Base-by-base conservation (phyloP, 129 eudicot species). In the Arctium lappa region DNA sequence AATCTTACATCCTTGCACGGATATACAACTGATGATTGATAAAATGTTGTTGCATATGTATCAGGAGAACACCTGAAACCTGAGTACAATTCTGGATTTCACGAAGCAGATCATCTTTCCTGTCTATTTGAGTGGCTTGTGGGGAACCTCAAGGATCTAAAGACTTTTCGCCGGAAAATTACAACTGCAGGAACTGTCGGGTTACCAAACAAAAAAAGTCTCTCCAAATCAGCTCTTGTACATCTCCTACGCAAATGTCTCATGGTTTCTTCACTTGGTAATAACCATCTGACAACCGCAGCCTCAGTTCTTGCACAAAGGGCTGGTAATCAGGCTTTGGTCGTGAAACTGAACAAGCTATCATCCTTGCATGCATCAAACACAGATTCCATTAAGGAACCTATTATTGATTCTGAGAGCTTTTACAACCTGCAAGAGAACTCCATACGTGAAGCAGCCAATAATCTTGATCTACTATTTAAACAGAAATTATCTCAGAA, bases 51-150 rank as follows among this genome's bases (percentile, higher is more conserved):
- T 53, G 6, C 6, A 13, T 46, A 32, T 79, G 36, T 79, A 22
- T 44, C 82, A 88, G 97, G 74, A 73, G 89, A 81, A 53, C 62
- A 86, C 73, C 79, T 60, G 36, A 78, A 72, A 27, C 78, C 84
- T 2, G 75, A 77, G 80, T 74, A 76, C 39, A 79, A 44, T 7
- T 69, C 82, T 30, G 86, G 84, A 74, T 66, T 83, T 73, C 75
- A 60, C 60, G 70, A 74, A 79, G 69, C 84, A 27, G 82, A 85
- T 72, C 72, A 82, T 73, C 93, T 92, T 48, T 81, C 92, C 6
- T 32, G 34, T 46, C 87, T 94, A 37, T 89, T 94, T 31, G 80
- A 83, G 69, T 90, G 97, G 96, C 88, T 94, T 22, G 81, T 88
- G 32, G 74, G 63, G 18, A 88, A 70, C 75, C 90, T 92, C 33